These are phyloP conservation scores for Dissophora globulifera DNA, from an alignment of 192 early-diverging fungal genomes.

Conservation along the genomic window DNA sequence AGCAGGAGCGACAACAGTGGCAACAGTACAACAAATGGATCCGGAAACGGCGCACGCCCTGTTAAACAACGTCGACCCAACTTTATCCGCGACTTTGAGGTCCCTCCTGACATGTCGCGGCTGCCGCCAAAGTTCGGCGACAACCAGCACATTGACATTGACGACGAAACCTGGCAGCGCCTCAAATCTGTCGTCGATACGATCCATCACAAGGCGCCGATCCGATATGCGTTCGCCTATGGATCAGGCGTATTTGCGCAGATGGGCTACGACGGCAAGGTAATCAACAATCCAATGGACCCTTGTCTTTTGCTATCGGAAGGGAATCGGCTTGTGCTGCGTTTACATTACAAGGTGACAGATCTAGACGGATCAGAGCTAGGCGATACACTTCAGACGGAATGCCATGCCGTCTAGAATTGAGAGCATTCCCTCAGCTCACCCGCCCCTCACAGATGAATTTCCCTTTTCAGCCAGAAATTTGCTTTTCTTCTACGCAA, in stretches of 20 bases:
- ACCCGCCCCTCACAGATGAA: background rate
- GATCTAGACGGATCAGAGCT: background rate
- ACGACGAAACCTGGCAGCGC: conserved; percentile 59
- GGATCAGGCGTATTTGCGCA: conserved; percentile 96
- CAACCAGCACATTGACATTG: conserved; percentile 69
- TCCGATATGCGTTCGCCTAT: conserved; percentile 92
- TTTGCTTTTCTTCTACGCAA: background rate
- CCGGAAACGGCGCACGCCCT: conserved; percentile 1
- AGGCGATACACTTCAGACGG: background rate
- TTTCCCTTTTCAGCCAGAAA: conserved; percentile 11
- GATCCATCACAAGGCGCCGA: conserved; percentile 62
- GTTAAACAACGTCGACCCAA: conserved; percentile 41
- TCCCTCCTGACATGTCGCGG: conserved; percentile 49
- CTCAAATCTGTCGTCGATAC: conserved; percentile 60
- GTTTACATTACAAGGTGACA: background rate
- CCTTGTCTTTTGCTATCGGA: background rate
- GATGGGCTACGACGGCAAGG: conserved; percentile 76
- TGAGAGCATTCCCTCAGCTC: conserved; percentile 2
- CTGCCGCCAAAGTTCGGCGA: conserved; percentile 66
- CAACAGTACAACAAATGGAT: background rate
- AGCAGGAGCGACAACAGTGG: conserved; percentile 7
- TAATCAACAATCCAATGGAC: conserved; percentile 11
- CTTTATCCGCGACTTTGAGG: conserved; percentile 48
- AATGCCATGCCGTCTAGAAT: background rate
- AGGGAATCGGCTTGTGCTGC: conserved; percentile 1